Conservation (phyloP, 108 stramenopile species). For the Nannochloropsis salina region DNA sequence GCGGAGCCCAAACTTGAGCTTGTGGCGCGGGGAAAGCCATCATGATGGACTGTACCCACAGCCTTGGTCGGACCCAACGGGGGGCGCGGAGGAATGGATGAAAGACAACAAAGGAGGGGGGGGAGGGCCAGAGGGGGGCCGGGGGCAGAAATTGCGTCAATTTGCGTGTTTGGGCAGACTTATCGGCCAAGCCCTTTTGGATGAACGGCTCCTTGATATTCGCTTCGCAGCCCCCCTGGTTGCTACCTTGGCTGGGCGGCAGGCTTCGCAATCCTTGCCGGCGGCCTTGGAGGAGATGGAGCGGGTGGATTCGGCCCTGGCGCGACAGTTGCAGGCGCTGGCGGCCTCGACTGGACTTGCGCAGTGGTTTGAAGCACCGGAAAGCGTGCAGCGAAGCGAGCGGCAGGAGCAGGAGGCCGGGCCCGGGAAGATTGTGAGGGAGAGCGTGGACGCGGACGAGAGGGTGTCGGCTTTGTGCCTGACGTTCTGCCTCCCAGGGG, state of each 20-base stretch:
- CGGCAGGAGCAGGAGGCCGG: not conserved
- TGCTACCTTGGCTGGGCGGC: not conserved
- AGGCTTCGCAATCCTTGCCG: not conserved
- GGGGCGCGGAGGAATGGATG: not conserved
- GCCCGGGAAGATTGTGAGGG: not conserved
- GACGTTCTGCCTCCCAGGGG: not conserved
- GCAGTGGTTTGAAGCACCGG: not conserved
- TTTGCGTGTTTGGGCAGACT: conserved; percentile 16
- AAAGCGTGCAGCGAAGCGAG: not conserved
- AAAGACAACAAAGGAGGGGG: not conserved
- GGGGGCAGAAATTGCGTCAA: not conserved
- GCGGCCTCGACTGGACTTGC: not conserved
- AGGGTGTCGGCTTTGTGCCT: not conserved
- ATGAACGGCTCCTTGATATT: not conserved
- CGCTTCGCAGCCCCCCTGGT: not conserved
- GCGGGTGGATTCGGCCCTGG: not conserved
- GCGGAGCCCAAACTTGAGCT: not conserved
- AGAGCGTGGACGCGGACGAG: not conserved
- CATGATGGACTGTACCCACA: not conserved
- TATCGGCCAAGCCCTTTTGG: not conserved
- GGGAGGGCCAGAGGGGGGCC: not conserved
- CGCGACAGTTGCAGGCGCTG: not conserved
- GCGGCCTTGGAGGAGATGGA: not conserved
- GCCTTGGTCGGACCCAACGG: not conserved
- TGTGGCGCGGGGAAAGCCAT: not conserved